Evolutionary conservation across 192 early-diverging fungal genomes (phyloP).

Genomic region (Cladochytrium replicatum): DNA sequence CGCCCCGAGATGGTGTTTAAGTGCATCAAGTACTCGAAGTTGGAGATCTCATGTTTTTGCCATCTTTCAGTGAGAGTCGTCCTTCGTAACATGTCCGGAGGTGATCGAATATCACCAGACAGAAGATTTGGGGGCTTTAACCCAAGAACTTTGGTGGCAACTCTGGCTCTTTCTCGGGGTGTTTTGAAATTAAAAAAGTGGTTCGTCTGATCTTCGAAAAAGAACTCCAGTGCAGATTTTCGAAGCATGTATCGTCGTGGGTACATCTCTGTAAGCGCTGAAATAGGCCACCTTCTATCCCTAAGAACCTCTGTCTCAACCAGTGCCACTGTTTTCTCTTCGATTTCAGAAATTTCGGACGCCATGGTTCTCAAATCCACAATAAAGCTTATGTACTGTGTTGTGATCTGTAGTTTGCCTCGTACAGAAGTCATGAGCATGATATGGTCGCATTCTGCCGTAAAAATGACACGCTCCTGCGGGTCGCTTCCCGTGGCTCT

Average conservation of each 20-base stretch:
- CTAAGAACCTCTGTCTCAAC: conserved; percentile 27
- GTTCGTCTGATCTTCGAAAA: conserved; percentile 65
- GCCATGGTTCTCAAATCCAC: conserved; percentile 29
- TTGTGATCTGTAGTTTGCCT: conserved; percentile 31
- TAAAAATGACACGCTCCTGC: conserved; percentile 14
- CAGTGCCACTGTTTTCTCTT: conserved; percentile 16
- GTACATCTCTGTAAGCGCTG: conserved; percentile 21
- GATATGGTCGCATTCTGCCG: conserved; percentile 35
- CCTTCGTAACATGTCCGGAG: conserved; percentile 46
- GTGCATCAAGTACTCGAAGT: conserved; percentile 94
- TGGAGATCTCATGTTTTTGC: conserved; percentile 77
- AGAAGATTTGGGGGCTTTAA: conserved; percentile 43
- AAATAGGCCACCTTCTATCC: conserved; percentile 26
- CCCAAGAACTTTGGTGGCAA: conserved; percentile 20
- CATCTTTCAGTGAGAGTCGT: conserved; percentile 67
- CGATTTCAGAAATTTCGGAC: conserved; percentile 8
- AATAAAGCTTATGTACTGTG: conserved; percentile 23
- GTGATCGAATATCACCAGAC: conserved; percentile 11
- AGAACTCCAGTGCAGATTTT: conserved; percentile 69
- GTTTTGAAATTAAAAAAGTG: conserved; percentile 60
- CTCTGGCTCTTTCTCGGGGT: conserved; percentile 18
- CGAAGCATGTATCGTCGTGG: conserved; percentile 41
- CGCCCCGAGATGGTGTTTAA: conserved; percentile 67
- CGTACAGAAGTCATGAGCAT: conserved; percentile 34
- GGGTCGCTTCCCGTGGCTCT: too few species aligned